Percentiles rank a stretch among this genome's conserved stretches.
Evolutionary conservation across 306 rosid species (phyloP).

Genomic region (Vachellia collinsii): DNA sequence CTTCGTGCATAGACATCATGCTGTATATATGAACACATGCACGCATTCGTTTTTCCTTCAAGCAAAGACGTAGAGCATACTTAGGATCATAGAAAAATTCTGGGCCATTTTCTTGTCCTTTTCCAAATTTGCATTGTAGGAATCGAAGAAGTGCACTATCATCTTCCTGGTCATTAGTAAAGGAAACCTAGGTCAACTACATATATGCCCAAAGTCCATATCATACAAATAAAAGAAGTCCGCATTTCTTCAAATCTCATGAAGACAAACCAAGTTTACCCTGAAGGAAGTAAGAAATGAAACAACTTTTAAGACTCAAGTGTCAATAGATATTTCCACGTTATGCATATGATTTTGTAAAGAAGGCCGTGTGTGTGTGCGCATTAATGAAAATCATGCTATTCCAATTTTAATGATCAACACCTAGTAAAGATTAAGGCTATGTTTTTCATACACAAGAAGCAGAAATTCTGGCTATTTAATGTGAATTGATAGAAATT

Average conservation of each 20-base stretch:
- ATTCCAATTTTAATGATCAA: constrained; percentile 21
- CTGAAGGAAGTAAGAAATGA: constrained; percentile 26
- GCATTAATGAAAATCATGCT: neutral
- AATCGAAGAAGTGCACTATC: constrained; percentile 86
- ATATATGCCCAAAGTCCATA: neutral
- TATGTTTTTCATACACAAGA: constrained; percentile 2
- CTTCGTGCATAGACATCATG: constrained; percentile 99
- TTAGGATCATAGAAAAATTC: constrained; percentile 98
- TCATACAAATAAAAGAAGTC: constrained; percentile 8
- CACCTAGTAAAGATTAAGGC: neutral
- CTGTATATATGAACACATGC: constrained; percentile 99
- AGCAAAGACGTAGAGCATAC: constrained; percentile 97
- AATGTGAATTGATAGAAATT: neutral
- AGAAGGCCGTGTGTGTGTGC: neutral
- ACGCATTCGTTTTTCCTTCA: constrained; percentile 96
- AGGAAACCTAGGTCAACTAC: constrained; percentile 36
- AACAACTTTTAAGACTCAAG: constrained; percentile 22
- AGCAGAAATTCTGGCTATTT: constrained; percentile 13
- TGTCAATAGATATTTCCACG: constrained; percentile 18
- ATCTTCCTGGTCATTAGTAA: constrained; percentile 72
- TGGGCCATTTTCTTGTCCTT: constrained; percentile 88
- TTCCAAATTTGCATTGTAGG: constrained; percentile 94
- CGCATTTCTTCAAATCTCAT: constrained; percentile 16
- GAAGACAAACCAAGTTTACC: constrained; percentile 19
- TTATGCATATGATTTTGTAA: constrained; percentile 3